Evolutionary conservation across 495 filamentous ascomycete species (phyloP), one percentile per base, ranked within the genome.

Genomic region (Tuber calosporum): DNA sequence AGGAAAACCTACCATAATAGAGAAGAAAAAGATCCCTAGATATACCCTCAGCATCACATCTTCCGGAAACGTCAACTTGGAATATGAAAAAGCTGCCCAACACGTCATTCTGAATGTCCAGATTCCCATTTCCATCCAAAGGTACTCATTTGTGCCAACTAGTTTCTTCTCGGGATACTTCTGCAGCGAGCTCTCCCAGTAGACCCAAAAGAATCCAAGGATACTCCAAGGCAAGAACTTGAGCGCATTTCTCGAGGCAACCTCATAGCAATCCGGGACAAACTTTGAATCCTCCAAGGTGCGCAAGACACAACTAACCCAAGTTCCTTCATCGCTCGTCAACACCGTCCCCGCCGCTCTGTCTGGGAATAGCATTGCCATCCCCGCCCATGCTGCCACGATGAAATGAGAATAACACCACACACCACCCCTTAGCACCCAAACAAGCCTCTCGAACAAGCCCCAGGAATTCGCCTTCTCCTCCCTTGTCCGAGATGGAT

Each of bases 171-270:
- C 71, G 0, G 79, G 79, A 45, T 77, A 34, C 6, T 39, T 62
- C 67, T 80, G 78, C 26, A 80, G 36, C 1, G 39, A 69, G 6
- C 71, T 67, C 37, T 80, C 77, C 34, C 72, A 36, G 26, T 80
- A 80, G 48, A 80, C 22, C 79, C 79, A 80, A 30, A 73, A 77
- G 67, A 80, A 71, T 19, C 74, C 67, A 20, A 80, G 4, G n/a
- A 74, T 13, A 58, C 77, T 80, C 69, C 48, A 74, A 26, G 78
- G 78, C 22, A 77, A 58, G 19, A 69, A 80, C 38, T 41, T 53
- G 30, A 69, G 68, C 4, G 69, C 77, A 36, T 80, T 74, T 36
- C 43, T 19, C 39, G 73, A 70, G 8, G 79, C 66, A 36, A 80
- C 69, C n/a, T 71, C 72, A 58, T 80, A 77, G 22, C 79, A 80